Conservation (phyloP, 2,329 filamentous ascomycete genomes). For the Aspergillus sp. region DNA sequence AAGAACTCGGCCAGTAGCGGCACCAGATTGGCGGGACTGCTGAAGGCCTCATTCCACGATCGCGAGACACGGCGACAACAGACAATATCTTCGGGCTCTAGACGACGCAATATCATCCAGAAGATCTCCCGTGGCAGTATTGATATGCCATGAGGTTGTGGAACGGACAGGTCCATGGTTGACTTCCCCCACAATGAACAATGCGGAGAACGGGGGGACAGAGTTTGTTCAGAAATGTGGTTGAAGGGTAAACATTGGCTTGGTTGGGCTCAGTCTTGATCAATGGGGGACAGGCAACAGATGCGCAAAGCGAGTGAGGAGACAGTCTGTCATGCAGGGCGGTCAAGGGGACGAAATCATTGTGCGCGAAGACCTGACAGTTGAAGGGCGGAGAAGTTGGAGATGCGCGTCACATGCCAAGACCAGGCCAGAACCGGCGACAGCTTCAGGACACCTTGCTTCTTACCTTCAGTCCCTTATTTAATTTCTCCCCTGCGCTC, state of each 20-base stretch:
- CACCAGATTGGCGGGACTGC: constrained; percentile 46
- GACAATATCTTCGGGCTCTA: constrained; percentile 52
- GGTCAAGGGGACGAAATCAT: background rate
- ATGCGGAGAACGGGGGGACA: background rate
- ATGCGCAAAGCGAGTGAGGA: too few relatives aligned
- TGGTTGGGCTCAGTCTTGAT: background rate
- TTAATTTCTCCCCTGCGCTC: constrained; percentile 11
- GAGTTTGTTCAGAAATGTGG: background rate
- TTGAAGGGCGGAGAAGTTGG: constrained; percentile 4
- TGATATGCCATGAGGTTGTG: constrained; percentile 19
- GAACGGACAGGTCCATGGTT: background rate
- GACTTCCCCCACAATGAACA: background rate
- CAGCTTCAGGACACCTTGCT: constrained; percentile 41
- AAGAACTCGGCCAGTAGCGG: constrained; percentile 52
- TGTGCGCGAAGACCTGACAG: background rate
- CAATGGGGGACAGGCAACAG: too few relatives aligned
- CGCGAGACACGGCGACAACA: constrained; percentile 53
- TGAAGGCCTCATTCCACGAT: constrained; percentile 51
- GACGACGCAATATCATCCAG: constrained; percentile 49
- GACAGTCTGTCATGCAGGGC: background rate
- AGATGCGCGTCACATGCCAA: constrained; percentile 30
- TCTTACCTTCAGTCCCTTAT: constrained; percentile 5
- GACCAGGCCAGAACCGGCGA: constrained; percentile 12
- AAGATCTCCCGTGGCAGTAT: constrained; percentile 59
- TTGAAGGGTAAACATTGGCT: background rate